phyloP scores from a whole-genome alignment of 2,329 filamentous ascomycete genomes.

The Bipolaris gigantea region DNA sequence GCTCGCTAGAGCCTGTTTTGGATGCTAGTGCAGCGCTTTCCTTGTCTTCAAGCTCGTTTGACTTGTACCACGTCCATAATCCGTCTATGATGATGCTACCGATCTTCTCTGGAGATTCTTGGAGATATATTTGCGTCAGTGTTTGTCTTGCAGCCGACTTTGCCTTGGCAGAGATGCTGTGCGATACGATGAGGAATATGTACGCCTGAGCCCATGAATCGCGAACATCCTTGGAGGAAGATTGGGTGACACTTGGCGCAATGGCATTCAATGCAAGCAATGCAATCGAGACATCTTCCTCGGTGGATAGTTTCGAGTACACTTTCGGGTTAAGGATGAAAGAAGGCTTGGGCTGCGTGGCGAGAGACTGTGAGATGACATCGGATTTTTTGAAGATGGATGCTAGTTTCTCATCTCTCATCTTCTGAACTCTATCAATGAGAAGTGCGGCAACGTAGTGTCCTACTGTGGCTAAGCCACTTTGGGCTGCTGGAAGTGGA shows the following conservation, averaged over 20 bases:
- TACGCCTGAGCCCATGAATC: constrained; percentile 81
- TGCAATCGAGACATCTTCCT: constrained; percentile 80
- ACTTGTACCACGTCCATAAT: constrained; percentile 77
- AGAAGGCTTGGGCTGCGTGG: constrained; percentile 77
- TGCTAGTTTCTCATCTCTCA: constrained; percentile 59
- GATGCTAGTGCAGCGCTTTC: constrained; percentile 70
- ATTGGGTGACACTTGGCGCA: constrained; percentile 57
- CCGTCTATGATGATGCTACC: constrained; percentile 68
- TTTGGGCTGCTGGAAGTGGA: constrained; percentile 76
- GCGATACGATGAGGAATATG: constrained; percentile 74
- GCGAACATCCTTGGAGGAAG: constrained; percentile 53
- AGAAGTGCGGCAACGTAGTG: constrained; percentile 72
- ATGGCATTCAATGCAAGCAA: constrained; percentile 68
- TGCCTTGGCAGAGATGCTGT: constrained; percentile 61
- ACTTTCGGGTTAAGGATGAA: constrained; percentile 83
- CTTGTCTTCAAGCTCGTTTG: constrained; percentile 70
- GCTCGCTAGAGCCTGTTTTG: constrained; percentile 65
- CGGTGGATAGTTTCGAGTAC: constrained; percentile 74
- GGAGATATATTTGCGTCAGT: constrained; percentile 67
- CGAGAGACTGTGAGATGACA: constrained; percentile 66
- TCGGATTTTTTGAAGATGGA: constrained; percentile 63
- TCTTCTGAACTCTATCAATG: constrained; percentile 56
- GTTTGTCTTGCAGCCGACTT: constrained; percentile 64
- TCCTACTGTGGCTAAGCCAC: constrained; percentile 76
- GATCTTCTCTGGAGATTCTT: constrained; percentile 57